Evolutionary conservation across 345 rosid species (phyloP).

Genomic region (Rhodamnia argentea): DNA sequence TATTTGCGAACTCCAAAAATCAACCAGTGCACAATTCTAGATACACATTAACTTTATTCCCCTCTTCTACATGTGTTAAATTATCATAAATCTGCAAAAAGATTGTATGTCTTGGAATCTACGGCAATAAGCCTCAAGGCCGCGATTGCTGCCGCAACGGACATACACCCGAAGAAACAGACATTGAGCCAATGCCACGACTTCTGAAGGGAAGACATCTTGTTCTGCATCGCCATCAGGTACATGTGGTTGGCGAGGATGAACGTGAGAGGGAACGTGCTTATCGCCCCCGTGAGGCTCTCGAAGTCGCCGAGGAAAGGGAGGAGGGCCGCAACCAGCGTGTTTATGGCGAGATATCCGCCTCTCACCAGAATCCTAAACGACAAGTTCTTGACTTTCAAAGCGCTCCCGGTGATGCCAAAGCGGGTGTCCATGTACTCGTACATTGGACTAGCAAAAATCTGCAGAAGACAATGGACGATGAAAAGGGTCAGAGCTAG

Average conservation of each 20-base stretch:
- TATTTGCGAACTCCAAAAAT: background rate
- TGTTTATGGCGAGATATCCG: constrained; percentile 56
- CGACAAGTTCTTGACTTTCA: constrained; percentile 35
- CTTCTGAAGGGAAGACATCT: constrained; percentile 35
- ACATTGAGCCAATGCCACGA: constrained; percentile 89
- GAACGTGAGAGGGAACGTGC: constrained; percentile 90
- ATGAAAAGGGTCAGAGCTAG: background rate
- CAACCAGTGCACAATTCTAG: background rate
- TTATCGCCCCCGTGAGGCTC: constrained; percentile 86
- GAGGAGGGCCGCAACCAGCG: constrained; percentile 65
- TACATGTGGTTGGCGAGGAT: constrained; percentile 95
- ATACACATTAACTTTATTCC: background rate
- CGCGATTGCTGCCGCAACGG: constrained; percentile 62
- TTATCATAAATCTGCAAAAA: constrained; percentile 67
- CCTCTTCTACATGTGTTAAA: background rate
- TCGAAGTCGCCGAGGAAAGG: constrained; percentile 89
- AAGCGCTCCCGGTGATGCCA: constrained; percentile 60
- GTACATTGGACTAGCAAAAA: constrained; percentile 89
- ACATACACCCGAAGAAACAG: constrained; percentile 43
- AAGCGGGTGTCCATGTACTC: constrained; percentile 82
- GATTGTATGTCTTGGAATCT: constrained; percentile 67
- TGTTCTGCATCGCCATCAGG: constrained; percentile 40
- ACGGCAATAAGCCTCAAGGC: constrained; percentile 66
- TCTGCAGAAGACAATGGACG: constrained; percentile 22
- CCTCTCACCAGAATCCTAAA: constrained; percentile 70